Evolutionary conservation across 2,329 filamentous ascomycete species (phyloP).

Genomic region (Venturia effusa): DNA sequence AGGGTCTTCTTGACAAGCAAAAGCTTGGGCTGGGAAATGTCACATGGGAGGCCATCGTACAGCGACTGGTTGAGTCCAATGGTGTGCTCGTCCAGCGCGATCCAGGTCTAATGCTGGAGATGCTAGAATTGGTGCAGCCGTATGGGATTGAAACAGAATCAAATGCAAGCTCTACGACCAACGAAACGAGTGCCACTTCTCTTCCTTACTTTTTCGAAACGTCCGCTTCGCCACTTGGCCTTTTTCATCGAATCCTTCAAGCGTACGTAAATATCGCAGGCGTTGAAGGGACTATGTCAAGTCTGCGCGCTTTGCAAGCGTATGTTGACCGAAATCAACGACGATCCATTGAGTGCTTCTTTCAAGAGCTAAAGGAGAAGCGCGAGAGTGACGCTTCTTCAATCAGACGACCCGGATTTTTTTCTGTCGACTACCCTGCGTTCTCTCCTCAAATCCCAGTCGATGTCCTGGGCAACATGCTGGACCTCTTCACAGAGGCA

Average conservation of each 20-base stretch:
- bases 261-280: constrained; percentile 29
- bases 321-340: constrained; percentile 34
- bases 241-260: constrained; percentile 32
- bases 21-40: constrained; percentile 29
- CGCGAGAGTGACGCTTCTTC: not conserved
- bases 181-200: constrained; percentile 13
- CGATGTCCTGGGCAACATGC: constrained; percentile 36
- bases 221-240: constrained; percentile 29
- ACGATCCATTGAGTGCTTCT: constrained; percentile 31
- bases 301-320: constrained; percentile 27
- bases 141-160: constrained; percentile 31
- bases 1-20: constrained; percentile 26
- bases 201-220: constrained; percentile 34
- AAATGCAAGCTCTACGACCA: constrained; percentile 23
- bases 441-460: constrained; percentile 36
- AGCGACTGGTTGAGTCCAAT: constrained; percentile 41
- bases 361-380: constrained; percentile 21
- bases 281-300: constrained; percentile 26
- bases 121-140: constrained; percentile 29
- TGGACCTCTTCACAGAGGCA: constrained; percentile 39
- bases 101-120: constrained; percentile 30
- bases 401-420: constrained; percentile 7
- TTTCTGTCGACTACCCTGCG: constrained; percentile 31
- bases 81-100: constrained; percentile 34
- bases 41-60: constrained; percentile 35